Conservation (phyloP, 495 filamentous ascomycete genomes). For the Aspergillus saccharolyticus region DNA sequence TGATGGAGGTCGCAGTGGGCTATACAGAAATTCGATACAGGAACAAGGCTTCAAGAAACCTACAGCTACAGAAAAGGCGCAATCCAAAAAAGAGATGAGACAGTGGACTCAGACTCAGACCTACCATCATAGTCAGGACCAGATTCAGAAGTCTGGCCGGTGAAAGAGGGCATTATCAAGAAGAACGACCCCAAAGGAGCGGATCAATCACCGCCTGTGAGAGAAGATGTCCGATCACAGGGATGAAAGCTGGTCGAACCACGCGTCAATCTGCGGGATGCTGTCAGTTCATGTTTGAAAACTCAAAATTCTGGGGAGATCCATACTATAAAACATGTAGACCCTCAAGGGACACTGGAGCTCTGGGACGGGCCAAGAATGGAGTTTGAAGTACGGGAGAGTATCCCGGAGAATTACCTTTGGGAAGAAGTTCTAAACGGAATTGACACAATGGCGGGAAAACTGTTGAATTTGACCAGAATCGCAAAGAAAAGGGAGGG, state of each 20-base stretch:
- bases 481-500: neutral
- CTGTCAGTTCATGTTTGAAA: neutral
- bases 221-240: neutral
- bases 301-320: neutral
- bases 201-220: neutral
- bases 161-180: slow-evolving; percentile 33
- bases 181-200: neutral
- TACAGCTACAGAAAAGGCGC: slow-evolving; percentile 20
- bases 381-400: neutral
- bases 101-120: slow-evolving; percentile 14
- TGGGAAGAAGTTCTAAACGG: neutral
- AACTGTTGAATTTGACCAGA: neutral
- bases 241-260: neutral
- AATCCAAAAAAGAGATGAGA: slow-evolving; percentile 10
- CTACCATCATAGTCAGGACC: slow-evolving; percentile 35
- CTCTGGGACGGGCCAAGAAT: neutral
- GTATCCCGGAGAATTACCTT: neutral
- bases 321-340: neutral
- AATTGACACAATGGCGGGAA: neutral
- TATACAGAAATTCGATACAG: slow-evolving; percentile 22
- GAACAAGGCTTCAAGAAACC: slow-evolving; percentile 13
- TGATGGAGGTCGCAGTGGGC: slow-evolving; percentile 15
- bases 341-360: neutral
- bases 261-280: neutral
- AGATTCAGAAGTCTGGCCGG: slow-evolving; percentile 24